Percentiles rank a stretch among this genome's conserved stretches.
Conservation (phyloP, 257 asterid species). For the Plantago major region DNA sequence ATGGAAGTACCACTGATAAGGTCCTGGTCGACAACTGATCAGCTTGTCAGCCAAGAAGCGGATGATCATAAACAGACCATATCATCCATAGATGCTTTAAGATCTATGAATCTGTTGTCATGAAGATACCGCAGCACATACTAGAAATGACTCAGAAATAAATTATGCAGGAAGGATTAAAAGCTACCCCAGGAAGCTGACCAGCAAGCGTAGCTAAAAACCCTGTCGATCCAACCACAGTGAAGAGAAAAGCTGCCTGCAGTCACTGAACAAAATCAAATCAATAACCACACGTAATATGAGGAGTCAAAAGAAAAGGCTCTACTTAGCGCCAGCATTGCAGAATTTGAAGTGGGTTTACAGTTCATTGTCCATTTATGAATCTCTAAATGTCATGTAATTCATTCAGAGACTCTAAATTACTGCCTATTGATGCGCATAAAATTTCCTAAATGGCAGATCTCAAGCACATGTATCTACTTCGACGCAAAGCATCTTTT, state of each 20-base stretch:
- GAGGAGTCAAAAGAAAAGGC: neutral
- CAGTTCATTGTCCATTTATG: neutral
- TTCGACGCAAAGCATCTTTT: neutral
- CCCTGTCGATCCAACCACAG: slow-evolving; percentile 91
- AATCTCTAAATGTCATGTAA: neutral
- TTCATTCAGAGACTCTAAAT: neutral
- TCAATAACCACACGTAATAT: slow-evolving; percentile 32
- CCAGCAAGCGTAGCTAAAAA: slow-evolving; percentile 79
- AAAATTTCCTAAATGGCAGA: neutral
- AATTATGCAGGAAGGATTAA: slow-evolving; percentile 12
- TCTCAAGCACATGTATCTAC: neutral
- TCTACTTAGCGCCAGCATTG: too few species aligned
- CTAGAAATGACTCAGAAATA: slow-evolving; percentile 10
- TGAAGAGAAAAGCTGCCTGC: slow-evolving; percentile 97
- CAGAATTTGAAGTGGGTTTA: too few species aligned
- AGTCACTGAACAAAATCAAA: slow-evolving; percentile 69
- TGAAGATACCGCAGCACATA: neutral
- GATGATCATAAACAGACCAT: too few species aligned
- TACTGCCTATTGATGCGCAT: slow-evolving; percentile 2
- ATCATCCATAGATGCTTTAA: neutral
- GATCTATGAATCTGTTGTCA: neutral
- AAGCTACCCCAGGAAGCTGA: slow-evolving; percentile 97
- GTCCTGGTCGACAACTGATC: too few species aligned
- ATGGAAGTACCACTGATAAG: too few species aligned
- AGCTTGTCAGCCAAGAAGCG: too few species aligned